phyloP scores from a whole-genome alignment of 1,284 basidiomycete genomes.

The Entoloma clypeatum region DNA sequence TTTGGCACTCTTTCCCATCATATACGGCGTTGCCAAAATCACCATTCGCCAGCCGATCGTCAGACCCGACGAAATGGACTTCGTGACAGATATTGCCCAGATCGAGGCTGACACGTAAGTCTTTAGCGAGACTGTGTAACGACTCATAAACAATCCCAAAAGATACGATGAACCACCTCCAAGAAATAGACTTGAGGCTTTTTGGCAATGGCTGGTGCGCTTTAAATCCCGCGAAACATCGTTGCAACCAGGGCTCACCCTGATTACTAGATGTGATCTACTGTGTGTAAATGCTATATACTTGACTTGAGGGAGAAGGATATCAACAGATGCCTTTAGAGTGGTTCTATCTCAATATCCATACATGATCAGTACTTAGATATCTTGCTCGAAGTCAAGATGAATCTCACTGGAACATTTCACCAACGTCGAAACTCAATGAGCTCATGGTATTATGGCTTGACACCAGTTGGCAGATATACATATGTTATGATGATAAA shows the following conservation, averaged over 20 bases:
- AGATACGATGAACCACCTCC: conserved; percentile 70
- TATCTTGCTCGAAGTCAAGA: too few relatives aligned
- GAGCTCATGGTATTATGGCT: conserved; percentile 12
- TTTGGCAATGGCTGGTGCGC: conserved; percentile 74
- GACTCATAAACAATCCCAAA: conserved; percentile 9
- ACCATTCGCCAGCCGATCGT: conserved; percentile 47
- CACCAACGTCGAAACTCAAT: conserved; percentile 4
- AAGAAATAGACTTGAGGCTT: conserved; percentile 58
- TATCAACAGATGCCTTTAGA: too few relatives aligned
- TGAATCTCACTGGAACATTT: background rate
- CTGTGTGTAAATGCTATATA: too few relatives aligned
- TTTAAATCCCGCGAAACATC: background rate
- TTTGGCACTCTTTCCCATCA: conserved; percentile 68
- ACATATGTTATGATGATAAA: conserved; percentile 18
- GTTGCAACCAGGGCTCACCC: background rate
- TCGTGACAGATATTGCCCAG: conserved; percentile 65
- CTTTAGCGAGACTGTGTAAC: background rate
- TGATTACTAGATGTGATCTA: conserved; percentile 19
- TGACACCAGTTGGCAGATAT: conserved; percentile 12
- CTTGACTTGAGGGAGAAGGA: too few relatives aligned
- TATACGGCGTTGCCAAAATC: conserved; percentile 61
- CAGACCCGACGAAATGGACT: conserved; percentile 70
- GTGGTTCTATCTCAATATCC: too few relatives aligned
- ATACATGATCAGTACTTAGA: too few relatives aligned
- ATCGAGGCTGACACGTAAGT: conserved; percentile 66